Conservation (phyloP, 495 filamentous ascomycete species). For the Xylaria scruposa region DNA sequence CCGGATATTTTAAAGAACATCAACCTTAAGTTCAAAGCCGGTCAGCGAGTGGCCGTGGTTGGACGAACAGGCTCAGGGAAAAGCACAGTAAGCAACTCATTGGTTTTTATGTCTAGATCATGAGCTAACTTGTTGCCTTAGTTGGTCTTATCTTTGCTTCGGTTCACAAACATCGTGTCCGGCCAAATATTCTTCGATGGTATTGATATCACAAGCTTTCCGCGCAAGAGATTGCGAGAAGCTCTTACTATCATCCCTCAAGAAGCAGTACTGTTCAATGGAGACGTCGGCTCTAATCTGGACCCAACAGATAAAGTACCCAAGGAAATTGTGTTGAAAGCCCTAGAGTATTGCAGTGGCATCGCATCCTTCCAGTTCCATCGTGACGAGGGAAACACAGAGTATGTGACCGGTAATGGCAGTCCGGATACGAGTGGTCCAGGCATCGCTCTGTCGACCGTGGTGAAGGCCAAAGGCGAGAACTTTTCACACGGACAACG, state of each 20-base stretch:
- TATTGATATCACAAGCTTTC: constrained; percentile 56
- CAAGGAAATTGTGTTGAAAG: constrained; percentile 47
- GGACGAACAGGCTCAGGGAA: constrained; percentile 68
- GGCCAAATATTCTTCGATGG: constrained; percentile 62
- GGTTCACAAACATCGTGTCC: constrained; percentile 57
- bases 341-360: constrained; percentile 50
- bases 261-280: constrained; percentile 62
- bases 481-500: constrained; percentile 65
- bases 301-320: constrained; percentile 56
- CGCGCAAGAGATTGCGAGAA: constrained; percentile 56
- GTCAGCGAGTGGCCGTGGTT: constrained; percentile 61
- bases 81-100: constrained; percentile 50
- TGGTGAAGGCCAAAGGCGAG: constrained; percentile 57
- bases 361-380: constrained; percentile 55
- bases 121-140: constrained; percentile 33
- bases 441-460: constrained; percentile 48
- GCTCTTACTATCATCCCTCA: constrained; percentile 64
- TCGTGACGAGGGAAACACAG: constrained; percentile 33
- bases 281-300: constrained; percentile 56
- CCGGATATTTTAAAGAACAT: constrained; percentile 59
- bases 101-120: neutral
- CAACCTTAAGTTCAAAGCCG: constrained; percentile 57
- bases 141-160: constrained; percentile 60
- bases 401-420: constrained; percentile 34
- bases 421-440: constrained; percentile 33